Evolutionary conservation across 495 filamentous ascomycete species (phyloP), one percentile per base, ranked within the genome.

Genomic region (Aspergillus ellipticus): DNA sequence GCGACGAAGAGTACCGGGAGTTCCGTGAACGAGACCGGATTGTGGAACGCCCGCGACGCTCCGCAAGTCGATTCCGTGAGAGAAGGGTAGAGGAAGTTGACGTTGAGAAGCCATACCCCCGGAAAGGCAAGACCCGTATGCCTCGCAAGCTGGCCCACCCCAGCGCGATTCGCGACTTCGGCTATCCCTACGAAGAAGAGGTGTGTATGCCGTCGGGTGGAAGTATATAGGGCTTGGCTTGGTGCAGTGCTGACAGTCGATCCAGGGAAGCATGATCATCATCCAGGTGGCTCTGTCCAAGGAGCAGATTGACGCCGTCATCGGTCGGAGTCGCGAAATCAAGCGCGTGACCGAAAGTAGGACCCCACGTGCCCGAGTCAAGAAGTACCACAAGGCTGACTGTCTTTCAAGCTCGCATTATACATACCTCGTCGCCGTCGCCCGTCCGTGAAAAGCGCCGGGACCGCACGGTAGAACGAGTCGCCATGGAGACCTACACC

Each of bases 161-260:
- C 67, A 76, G 82, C 59, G 92, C 89, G 13, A 80, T 96, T 49
- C 83, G 90, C 56, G 88, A 94, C 45, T 74, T 92, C 21, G 88
- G 89, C 9, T 96, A 95, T 74, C 89, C 91, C 2, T 96, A 84
- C 65, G 79, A 88, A 46, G 89, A 94, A 76, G 91, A 96, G 75
- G 89, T 93, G 73, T 50, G 58, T 45, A 19, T 37, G 31, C 10
- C 3, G 52, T n/a, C 35, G 35, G n/a, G 35, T 39, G 35, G 35
- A 39, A 39, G n/a, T 3, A 21, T 6, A 15, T 10, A 31, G 26
- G 4, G 24, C n/a, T 41, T 7, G 6, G 15, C 4, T 13, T 39
- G 10, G 21, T 50, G 10, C 8, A 33, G 52, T 56, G 29, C 55
- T 42, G 42, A 51, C 35, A n/a, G 1, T 31, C 17, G 15, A 31